Evolutionary conservation across 164 flowering plant species (phyloP), one percentile per base, ranked within the genome.

Genomic region (Nelumbo lutea): DNA sequence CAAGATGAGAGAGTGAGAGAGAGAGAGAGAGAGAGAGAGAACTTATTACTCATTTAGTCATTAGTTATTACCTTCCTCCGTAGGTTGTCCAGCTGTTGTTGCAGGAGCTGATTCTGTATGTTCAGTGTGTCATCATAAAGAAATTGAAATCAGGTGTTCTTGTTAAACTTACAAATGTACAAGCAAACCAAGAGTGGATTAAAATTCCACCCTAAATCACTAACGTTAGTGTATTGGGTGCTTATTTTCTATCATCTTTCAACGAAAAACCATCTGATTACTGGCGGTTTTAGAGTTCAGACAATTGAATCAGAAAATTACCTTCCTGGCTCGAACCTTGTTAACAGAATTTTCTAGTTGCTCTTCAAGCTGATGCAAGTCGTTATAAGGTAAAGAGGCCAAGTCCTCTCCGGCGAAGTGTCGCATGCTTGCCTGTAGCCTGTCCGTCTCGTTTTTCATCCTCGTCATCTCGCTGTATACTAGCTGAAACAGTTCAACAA

Each of bases 251-350:
- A 46, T 46, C 48, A 52, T 15, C 57, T 52, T 11, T 3, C 14
- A 1, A 53, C 11, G 27, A 13, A 15, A 15, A 13, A 9, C 14
- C 57, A 53, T 14, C 11, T 3, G 9, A 13, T 0, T 9, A 51
- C 13, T 51, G 7, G 9, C 55, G 10, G 9, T 51, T 7, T 46
- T 46, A 46, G 27, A 27, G 27, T 27, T 27, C 27, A 10, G 2
- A 51, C 9, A 51, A 6, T 51, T 51, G 14, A 11, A 53, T 53
- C 11, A 53, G 15, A 50, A 45, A 1, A 2, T 62, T 67, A 82
- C 88, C 88, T 84, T 84, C 48, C 83, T 71, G 2, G 76, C 70
- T 62, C 84, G 80, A 63, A 84, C 79, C 63, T 76, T 76, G 64
- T 75, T 65, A 42, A 76, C 67, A 0, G 88, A 81, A 14, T 51